A percentile compares a stretch with the other conserved stretches of the same genome.
These are phyloP conservation scores for Penstemon newberryi DNA, from an alignment of 257 asterid species.

Conservation along the genomic window DNA sequence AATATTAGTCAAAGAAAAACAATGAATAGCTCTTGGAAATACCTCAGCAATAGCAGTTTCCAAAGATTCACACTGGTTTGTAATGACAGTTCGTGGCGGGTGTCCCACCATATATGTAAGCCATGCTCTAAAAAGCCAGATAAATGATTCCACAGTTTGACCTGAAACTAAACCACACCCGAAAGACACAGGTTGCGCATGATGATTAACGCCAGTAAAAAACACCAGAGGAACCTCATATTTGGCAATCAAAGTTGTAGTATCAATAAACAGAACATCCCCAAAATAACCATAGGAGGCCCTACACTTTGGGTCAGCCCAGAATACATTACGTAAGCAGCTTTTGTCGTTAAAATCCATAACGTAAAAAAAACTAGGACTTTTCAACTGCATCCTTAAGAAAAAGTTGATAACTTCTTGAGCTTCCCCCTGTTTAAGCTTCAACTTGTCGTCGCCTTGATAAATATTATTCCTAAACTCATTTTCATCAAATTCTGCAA, in stretches of 20 bases:
- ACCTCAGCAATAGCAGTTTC: conserved; percentile 53
- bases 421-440: conserved; percentile 53
- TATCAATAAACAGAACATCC: conserved; percentile 43
- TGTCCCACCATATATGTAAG: conserved; percentile 62
- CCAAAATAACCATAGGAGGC: conserved; percentile 55
- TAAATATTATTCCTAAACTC: conserved; percentile 29
- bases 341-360: conserved; percentile 64
- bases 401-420: conserved; percentile 46
- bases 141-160: conserved; percentile 45
- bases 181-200: conserved; percentile 45
- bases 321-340: conserved; percentile 50
- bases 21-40: conserved; percentile 56
- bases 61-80: conserved; percentile 37
- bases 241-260: conserved; percentile 39
- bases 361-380: conserved; percentile 54
- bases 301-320: conserved; percentile 54
- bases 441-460: conserved; percentile 36
- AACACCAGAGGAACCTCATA: conserved; percentile 55
- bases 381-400: conserved; percentile 47
- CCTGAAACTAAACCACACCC: conserved; percentile 61
- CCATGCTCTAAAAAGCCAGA: conserved; percentile 69
- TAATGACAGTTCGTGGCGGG: conserved; percentile 48
- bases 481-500: conserved; percentile 31
- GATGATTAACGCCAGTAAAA: conserved; percentile 60
- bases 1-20: conserved; percentile 41